Percentiles rank a stretch among this genome's conserved stretches.
These are phyloP conservation scores for Chlorociboria aeruginascens DNA, from an alignment of 495 filamentous ascomycete species.

Conservation along the genomic window DNA sequence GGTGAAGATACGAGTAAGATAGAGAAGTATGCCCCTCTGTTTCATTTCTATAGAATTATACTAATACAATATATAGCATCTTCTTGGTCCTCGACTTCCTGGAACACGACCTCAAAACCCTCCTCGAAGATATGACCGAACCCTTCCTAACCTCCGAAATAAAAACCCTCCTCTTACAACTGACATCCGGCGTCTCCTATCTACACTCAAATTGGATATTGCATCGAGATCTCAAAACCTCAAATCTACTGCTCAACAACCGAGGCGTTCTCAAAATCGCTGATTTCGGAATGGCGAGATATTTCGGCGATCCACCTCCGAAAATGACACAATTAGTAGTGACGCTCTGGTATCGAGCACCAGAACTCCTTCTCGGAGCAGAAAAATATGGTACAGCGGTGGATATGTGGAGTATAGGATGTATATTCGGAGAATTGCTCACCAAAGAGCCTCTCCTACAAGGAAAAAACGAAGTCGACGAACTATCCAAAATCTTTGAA, in stretches of 20 bases:
- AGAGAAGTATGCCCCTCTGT: conserved; percentile 47
- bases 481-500: conserved; percentile 64
- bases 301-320: conserved; percentile 68
- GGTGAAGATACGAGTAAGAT: conserved; percentile 51
- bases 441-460: conserved; percentile 74
- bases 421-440: conserved; percentile 90
- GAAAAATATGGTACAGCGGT: conserved; percentile 63
- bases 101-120: conserved; percentile 92
- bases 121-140: conserved; percentile 87
- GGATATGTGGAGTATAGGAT: conserved; percentile 94
- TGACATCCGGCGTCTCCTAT: conserved; percentile 70
- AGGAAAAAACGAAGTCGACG: conserved; percentile 90
- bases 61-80: conserved; percentile 39
- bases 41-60: background rate
- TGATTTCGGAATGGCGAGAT: conserved; percentile 95
- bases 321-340: conserved; percentile 91
- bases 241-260: conserved; percentile 91
- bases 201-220: conserved; percentile 88
- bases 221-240: conserved; percentile 94
- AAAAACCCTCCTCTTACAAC: conserved; percentile 80
- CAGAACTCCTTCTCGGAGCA: conserved; percentile 79
- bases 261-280: conserved; percentile 91
- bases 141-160: conserved; percentile 88
- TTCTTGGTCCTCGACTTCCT: conserved; percentile 97
- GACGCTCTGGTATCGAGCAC: conserved; percentile 92